phyloP scores from a whole-genome alignment of 2,329 filamentous ascomycete species.

The Tricladium varicosporioides region DNA sequence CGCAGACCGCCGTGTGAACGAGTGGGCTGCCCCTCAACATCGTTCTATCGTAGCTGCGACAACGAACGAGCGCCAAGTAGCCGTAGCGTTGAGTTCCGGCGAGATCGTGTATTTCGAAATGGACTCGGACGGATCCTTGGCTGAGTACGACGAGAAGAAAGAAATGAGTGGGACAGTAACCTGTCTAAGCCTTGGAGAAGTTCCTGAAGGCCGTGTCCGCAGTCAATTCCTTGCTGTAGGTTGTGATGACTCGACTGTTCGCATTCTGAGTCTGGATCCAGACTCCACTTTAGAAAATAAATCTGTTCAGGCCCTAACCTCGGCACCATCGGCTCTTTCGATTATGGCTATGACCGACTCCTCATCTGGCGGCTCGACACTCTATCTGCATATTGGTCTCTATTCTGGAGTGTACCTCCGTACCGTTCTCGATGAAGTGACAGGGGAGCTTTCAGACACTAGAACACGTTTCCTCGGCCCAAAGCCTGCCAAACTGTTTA shows the following conservation, averaged over 20 bases:
- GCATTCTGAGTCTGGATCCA: conserved; percentile 85
- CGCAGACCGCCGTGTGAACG: conserved; percentile 73
- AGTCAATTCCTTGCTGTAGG: conserved; percentile 95
- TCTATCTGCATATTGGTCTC: conserved; percentile 94
- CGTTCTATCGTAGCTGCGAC: conserved; percentile 92
- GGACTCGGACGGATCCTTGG: conserved; percentile 84
- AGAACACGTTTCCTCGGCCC: conserved; percentile 91
- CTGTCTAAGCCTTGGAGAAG: conserved; percentile 87
- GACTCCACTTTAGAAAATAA: conserved; percentile 90
- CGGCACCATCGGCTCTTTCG: conserved; percentile 80
- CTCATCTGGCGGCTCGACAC: conserved; percentile 79
- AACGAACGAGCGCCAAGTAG: conserved; percentile 90
- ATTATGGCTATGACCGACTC: conserved; percentile 98
- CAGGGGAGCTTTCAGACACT: conserved; percentile 92
- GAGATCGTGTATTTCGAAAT: conserved; percentile 99
- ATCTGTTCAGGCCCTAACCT: conserved; percentile 89
- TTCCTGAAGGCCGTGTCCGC: conserved; percentile 83
- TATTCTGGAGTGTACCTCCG: conserved; percentile 94
- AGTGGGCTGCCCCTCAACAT: conserved; percentile 92
- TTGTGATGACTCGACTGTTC: conserved; percentile 93
- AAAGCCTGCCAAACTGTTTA: conserved; percentile 84
- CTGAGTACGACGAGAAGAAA: conserved; percentile 92
- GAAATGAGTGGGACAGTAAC: conserved; percentile 96
- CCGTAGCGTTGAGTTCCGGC: conserved; percentile 88
- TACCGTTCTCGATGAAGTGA: conserved; percentile 91